A percentile compares a stretch with the other conserved stretches of the same genome.
Evolutionary conservation across 2,329 filamentous ascomycete species (phyloP).

Genomic region (Teratosphaeria epicoccoides): DNA sequence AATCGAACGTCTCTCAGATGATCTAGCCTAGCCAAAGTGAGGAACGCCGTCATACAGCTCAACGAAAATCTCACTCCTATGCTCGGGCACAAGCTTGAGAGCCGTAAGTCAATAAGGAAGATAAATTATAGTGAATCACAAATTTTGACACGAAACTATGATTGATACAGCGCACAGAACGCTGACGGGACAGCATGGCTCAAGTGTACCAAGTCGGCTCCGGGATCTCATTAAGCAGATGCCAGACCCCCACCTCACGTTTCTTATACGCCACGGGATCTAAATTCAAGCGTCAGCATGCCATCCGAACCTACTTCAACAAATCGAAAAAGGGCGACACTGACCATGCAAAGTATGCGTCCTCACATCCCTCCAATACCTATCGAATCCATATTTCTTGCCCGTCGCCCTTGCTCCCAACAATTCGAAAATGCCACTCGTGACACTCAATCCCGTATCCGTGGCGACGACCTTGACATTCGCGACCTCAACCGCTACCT

Average conservation of each 20-base stretch:
- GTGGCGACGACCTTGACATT: constrained; percentile 54
- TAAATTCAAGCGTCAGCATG: not conserved
- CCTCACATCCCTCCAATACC: constrained; percentile 57
- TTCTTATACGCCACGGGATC: constrained; percentile 58
- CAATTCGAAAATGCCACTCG: constrained; percentile 53
- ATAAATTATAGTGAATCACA: no score
- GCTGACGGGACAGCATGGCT: no score
- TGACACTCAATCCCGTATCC: constrained; percentile 48
- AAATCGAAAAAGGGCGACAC: no score
- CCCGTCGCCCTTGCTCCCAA: constrained; percentile 50
- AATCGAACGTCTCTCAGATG: no score
- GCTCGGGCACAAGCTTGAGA: no score
- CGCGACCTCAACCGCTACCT: constrained; percentile 52
- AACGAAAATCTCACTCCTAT: no score
- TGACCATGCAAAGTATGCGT: constrained; percentile 52
- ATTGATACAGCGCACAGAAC: no score
- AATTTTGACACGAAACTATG: no score
- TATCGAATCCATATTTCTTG: constrained; percentile 49
- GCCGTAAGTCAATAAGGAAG: no score
- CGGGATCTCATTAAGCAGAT: constrained; percentile 46
- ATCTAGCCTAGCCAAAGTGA: no score
- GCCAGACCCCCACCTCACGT: constrained; percentile 48
- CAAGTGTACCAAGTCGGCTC: constrained; percentile 53
- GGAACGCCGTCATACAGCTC: no score
- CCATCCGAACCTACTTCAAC: no score